Base-by-base conservation (phyloP, 495 filamentous ascomycete genomes). In the Neurospora sp. region DNA sequence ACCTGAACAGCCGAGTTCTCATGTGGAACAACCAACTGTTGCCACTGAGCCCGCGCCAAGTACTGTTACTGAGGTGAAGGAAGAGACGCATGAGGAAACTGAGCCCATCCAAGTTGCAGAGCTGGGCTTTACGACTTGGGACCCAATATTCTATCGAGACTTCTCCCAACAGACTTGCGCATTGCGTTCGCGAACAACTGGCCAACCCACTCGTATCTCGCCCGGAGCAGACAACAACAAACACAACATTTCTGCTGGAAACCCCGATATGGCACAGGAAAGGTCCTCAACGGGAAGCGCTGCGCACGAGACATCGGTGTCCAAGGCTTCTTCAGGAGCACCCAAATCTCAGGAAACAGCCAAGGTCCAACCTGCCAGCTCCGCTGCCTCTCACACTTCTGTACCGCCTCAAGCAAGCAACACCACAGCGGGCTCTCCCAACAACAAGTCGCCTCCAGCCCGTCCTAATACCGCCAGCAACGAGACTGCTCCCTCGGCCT, bases 71-170 rank as follows among this genome's bases (percentile, higher is more conserved):
- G 27, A 66, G 27, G 27, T 37, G 14, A 16, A 66, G 31, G 27
- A 35, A 35, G 54, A 66, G 54, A 18, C 14, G 0, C 54, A 35
- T 37, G 14, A 35, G 54, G 54, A 66, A 16, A 10, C 6, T 3
- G 54, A 66, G 54, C 27, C 54, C 2, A 3, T 66, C 8, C 27
- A 39, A 8, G 31, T 75, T 49, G 44, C 39, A 1, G 76, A 80
- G 20, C 72, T 74, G n/a, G 80, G 79, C n/a, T 72, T 80, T 4
- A 76, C 77, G 11, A 79, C 79, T 0, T 81, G 81, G 81, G 70
- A 73, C 0, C 80, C 79, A 8, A 7, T 76, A 18, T 76, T 79
- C n/a, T 71, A 71, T 10, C 42, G 71, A 5, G 49, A 74, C 69
- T 66, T 76, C 4, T 70, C 40, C 72, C 14, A 31, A 31, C 72